A percentile compares a stretch with the other conserved stretches of the same genome.
Evolutionary conservation across 2,329 filamentous ascomycete genomes (phyloP).

Genomic region (Colletotrichum lini): DNA sequence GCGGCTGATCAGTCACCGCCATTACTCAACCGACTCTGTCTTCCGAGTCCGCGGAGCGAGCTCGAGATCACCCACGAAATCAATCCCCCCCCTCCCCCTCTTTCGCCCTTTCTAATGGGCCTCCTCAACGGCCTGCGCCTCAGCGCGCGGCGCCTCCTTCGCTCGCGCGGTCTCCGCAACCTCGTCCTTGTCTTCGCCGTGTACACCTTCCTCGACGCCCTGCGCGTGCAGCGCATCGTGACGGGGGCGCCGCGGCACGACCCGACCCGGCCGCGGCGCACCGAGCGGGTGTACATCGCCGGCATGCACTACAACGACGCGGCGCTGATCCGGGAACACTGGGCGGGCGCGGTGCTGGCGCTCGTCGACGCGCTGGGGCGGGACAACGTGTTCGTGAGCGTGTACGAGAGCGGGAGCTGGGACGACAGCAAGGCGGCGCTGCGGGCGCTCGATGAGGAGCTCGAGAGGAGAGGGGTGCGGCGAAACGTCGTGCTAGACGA

Average conservation of each 20-base stretch:
- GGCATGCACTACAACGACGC: constrained; percentile 80
- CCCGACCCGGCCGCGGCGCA: constrained; percentile 45
- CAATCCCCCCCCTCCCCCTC: not conserved
- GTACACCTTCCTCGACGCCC: constrained; percentile 56
- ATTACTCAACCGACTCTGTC: not conserved
- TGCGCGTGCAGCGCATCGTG: constrained; percentile 50
- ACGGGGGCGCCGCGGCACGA: constrained; percentile 29
- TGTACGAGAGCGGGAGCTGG: constrained; percentile 78
- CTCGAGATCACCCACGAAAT: not conserved
- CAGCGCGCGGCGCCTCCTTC: constrained; percentile 54
- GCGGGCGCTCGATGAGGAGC: constrained; percentile 66
- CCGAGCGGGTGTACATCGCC: constrained; percentile 74
- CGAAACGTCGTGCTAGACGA: constrained; percentile 71
- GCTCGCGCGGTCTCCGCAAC: constrained; percentile 53
- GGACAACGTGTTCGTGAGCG: constrained; percentile 77
- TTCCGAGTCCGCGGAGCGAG: not conserved
- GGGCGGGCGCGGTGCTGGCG: constrained; percentile 72
- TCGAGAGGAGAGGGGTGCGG: constrained; percentile 67
- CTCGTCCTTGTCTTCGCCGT: constrained; percentile 53
- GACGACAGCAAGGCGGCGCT: constrained; percentile 77
- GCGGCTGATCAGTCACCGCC: not conserved
- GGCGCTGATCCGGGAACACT: constrained; percentile 70
- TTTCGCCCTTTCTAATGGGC: constrained; percentile 7
- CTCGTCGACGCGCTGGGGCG: constrained; percentile 71
- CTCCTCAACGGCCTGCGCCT: constrained; percentile 31